Conservation (phyloP, 768 basidiomycete species). For the Xerocomellus amylosporus region DNA sequence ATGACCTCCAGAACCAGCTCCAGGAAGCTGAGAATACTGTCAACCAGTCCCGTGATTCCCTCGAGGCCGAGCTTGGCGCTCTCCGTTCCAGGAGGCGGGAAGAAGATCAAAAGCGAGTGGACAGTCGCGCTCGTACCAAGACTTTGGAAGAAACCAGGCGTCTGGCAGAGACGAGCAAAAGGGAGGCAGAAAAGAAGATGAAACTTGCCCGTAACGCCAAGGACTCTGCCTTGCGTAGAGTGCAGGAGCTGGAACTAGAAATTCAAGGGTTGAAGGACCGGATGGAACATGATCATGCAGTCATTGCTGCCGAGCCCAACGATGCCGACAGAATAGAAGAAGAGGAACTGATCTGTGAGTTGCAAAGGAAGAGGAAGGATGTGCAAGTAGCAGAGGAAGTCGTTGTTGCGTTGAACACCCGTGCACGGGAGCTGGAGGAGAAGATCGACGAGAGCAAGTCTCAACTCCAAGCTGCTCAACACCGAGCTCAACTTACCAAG, state of each 20-base stretch:
- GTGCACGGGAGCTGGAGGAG: conserved; percentile 74
- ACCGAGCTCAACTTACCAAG: conserved; percentile 49
- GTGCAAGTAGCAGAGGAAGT: conserved; percentile 60
- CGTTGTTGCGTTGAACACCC: conserved; percentile 56
- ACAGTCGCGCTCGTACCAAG: conserved; percentile 83
- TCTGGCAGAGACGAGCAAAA: conserved; percentile 70
- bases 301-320: conserved; percentile 44
- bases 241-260: conserved; percentile 60
- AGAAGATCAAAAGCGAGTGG: conserved; percentile 76
- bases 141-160: conserved; percentile 84
- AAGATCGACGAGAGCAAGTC: conserved; percentile 62
- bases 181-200: conserved; percentile 87
- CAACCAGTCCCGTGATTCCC: conserved; percentile 54
- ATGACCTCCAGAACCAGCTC: conserved; percentile 70
- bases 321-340: conserved; percentile 47
- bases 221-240: conserved; percentile 56
- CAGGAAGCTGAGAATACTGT: conserved; percentile 56
- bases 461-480: conserved; percentile 54
- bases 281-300: conserved; percentile 52
- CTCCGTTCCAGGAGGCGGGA: conserved; percentile 73
- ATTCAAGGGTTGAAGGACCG: conserved; percentile 55
- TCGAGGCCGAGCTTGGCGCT: conserved; percentile 73
- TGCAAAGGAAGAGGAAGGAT: conserved; percentile 59
- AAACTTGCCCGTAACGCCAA: conserved; percentile 63
- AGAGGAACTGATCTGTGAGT: conserved; percentile 38